Conservation (phyloP, 169 alveolate genomes). For the Eimeria necatrix region DNA sequence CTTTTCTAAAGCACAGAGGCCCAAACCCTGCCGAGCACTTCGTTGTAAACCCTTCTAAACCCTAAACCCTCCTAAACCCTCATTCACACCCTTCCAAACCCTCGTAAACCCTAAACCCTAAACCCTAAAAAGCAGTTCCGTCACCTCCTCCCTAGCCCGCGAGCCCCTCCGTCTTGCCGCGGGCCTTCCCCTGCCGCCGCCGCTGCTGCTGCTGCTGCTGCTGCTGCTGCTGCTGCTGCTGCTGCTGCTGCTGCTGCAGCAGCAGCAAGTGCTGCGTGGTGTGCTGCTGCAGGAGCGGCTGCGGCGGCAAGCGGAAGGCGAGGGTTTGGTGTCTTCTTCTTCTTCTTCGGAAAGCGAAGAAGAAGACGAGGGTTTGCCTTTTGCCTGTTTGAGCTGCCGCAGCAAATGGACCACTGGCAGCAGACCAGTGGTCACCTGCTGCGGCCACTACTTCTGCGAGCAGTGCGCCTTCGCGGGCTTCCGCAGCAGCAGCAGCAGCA, state of each 20-base stretch:
- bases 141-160: too few species aligned
- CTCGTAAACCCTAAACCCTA: too few species aligned
- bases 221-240: background rate
- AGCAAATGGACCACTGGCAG: conserved; percentile 87
- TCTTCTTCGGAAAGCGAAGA: conserved; percentile 67
- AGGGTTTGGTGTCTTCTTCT: background rate
- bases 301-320: conserved; percentile 62
- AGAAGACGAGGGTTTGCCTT: conserved; percentile 87
- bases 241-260: background rate
- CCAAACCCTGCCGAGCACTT: too few species aligned
- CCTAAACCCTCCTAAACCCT: too few species aligned
- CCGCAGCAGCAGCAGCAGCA: too few species aligned
- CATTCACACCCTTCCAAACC: too few species aligned
- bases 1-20: too few species aligned
- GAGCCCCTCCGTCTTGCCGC: background rate
- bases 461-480: conserved; percentile 93
- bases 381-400: conserved; percentile 92
- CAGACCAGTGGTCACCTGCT: conserved; percentile 94
- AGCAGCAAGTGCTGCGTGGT: background rate
- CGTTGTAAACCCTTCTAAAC: too few species aligned
- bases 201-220: background rate
- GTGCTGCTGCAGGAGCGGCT: conserved; percentile 33
- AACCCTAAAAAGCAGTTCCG: too few species aligned
- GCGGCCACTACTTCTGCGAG: conserved; percentile 97
- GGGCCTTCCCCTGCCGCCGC: background rate